Base-by-base conservation (phyloP, 257 asterid species). In the Rubia yunnanensis region DNA sequence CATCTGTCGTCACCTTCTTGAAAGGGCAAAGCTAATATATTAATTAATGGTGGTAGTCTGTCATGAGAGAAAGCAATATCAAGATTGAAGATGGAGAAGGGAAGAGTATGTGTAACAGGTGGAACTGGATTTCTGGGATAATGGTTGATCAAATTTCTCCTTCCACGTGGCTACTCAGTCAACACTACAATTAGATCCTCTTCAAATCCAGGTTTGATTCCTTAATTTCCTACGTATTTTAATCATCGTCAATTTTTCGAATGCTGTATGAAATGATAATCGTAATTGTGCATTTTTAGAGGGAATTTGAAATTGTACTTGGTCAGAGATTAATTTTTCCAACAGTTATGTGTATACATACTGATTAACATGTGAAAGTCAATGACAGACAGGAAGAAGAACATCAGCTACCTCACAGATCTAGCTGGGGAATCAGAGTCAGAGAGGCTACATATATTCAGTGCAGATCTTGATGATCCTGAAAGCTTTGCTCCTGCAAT, bases 381-480 rank as follows among this genome's bases (percentile, higher is more conserved):
- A 41, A 52, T 50, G 66, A n/a, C 60, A 82, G 85, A 71, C 32
- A 72, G 70, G 66, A 78, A 32, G 66, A 88, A 88, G 64, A 86
- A 88, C 62, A 59, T 83, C 5, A 76, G 81, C 75, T 84, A 65
- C 87, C 83, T 88, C 46, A 80, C 79, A 5, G 72, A 66, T 71
- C 79, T 83, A 32, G 82, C 83, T 0, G 81, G 80, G 5, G 86
- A 90, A 61, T 59, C 82, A 5, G 84, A 82, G 23, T 59, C 82
- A 5, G 84, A 82, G 23, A 78, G 84, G 65, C 82, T 88, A 8
- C 48, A 53, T 15, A 72, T 88, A 32, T 85, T 82, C 86, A 36
- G 52, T 30, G 95, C 94, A 2, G 87, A 85, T 61, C 73, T 88
- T 15, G 81, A 82, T 64, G 70, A 74, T 0, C 91, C 94, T 1